Percentiles rank a stretch among this genome's conserved stretches.
phyloP scores from a whole-genome alignment of 345 rosid species.

The Mangifera indica region DNA sequence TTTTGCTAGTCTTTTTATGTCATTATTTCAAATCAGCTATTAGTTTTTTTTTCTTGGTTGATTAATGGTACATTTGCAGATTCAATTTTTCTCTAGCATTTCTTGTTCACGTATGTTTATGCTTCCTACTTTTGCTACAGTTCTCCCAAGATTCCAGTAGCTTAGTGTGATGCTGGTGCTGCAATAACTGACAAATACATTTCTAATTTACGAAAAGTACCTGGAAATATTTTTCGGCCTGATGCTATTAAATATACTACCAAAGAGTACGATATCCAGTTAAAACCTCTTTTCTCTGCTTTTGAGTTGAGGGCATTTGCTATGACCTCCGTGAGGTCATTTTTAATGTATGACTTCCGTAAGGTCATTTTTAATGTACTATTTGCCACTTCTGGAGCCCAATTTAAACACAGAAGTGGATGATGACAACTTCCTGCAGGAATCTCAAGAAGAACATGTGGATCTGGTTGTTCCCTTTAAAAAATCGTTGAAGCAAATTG shows the following conservation, averaged over 20 bases:
- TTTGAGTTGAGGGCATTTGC: slow-evolving; percentile 74
- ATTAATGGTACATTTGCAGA: neutral
- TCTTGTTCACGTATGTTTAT: slow-evolving; percentile 13
- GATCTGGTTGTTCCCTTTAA: slow-evolving; percentile 84
- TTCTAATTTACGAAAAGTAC: slow-evolving; percentile 41
- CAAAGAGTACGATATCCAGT: slow-evolving; percentile 68
- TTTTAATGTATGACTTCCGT: too few relatives aligned
- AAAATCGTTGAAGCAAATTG: slow-evolving; percentile 82
- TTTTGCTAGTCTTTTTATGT: too few relatives aligned
- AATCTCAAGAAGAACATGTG: slow-evolving; percentile 38
- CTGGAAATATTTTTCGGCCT: slow-evolving; percentile 41
- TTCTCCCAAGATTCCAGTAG: slow-evolving; percentile 53
- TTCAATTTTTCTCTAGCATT: neutral
- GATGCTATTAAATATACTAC: slow-evolving; percentile 45
- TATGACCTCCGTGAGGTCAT: slow-evolving; percentile 82
- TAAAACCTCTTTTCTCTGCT: slow-evolving; percentile 83
- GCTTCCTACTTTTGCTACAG: slow-evolving; percentile 34
- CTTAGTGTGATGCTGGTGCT: slow-evolving; percentile 87
- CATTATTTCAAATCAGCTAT: neutral
- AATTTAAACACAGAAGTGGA: slow-evolving; percentile 46
- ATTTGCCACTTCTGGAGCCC: slow-evolving; percentile 96
- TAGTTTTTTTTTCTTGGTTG: neutral
- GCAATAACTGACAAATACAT: slow-evolving; percentile 54
- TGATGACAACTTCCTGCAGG: slow-evolving; percentile 69
- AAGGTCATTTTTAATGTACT: too few relatives aligned